phyloP scores from a whole-genome alignment of 805 yeast genomes.

The Komagataella ulmi region DNA sequence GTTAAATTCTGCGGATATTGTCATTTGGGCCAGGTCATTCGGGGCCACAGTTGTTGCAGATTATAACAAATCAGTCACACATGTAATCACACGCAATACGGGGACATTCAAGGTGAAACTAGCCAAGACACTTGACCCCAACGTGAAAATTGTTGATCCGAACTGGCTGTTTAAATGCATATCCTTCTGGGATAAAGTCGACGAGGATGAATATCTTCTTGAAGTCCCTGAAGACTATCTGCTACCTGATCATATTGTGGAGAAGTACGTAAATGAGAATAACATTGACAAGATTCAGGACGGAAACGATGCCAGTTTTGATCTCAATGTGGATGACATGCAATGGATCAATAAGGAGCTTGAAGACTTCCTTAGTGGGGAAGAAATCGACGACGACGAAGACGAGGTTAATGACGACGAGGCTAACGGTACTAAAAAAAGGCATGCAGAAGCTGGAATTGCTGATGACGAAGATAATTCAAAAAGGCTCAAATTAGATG shows the following conservation, averaged over 20 bases:
- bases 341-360: constrained; percentile 44
- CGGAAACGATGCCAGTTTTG: constrained; percentile 21
- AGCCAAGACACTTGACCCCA: constrained; percentile 50
- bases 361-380: constrained; percentile 33
- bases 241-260: constrained; percentile 30
- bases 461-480: neutral
- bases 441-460: neutral
- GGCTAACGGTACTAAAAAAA: neutral
- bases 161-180: constrained; percentile 89
- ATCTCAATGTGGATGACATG: constrained; percentile 32
- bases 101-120: constrained; percentile 76
- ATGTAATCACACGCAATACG: constrained; percentile 70
- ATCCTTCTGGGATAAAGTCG: constrained; percentile 61
- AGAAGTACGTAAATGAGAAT: constrained; percentile 22
- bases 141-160: constrained; percentile 69
- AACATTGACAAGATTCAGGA: constrained; percentile 26
- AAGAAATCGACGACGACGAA: constrained; percentile 18
- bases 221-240: constrained; percentile 33
- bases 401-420: constrained; percentile 5
- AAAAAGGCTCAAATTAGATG: neutral
- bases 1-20: constrained; percentile 70
- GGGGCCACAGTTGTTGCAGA: constrained; percentile 78
- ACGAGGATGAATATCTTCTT: constrained; percentile 46
- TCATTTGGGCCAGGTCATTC: constrained; percentile 82
- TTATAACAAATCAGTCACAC: constrained; percentile 65